Percentiles rank a stretch among this genome's conserved stretches.
These are phyloP conservation scores for Exophiala sideris DNA, from an alignment of 2,329 filamentous ascomycete genomes.

Conservation along the genomic window DNA sequence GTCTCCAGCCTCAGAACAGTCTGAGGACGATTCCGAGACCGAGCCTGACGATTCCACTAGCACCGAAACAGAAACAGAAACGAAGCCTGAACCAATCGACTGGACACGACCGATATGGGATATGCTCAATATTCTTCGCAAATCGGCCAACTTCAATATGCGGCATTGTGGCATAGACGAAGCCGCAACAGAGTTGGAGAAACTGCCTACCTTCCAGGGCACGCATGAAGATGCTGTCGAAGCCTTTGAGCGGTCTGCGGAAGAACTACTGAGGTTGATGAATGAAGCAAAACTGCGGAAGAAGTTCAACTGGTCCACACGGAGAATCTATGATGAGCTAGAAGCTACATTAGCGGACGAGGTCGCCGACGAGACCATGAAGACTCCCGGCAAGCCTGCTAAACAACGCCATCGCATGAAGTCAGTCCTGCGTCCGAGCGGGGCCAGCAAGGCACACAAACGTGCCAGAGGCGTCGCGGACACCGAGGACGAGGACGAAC, in stretches of 20 bases:
- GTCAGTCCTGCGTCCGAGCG: slow-evolving; percentile 46
- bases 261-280: slow-evolving; percentile 26
- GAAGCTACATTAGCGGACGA: slow-evolving; percentile 28
- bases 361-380: slow-evolving; percentile 27
- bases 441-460: slow-evolving; percentile 41
- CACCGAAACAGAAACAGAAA: slow-evolving; percentile 7
- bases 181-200: slow-evolving; percentile 25
- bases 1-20: slow-evolving; percentile 12
- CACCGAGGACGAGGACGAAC: slow-evolving; percentile 33
- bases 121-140: slow-evolving; percentile 28
- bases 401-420: slow-evolving; percentile 33
- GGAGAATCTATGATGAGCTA: slow-evolving; percentile 29
- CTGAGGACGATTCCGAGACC: slow-evolving; percentile 30
- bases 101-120: slow-evolving; percentile 29
- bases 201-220: slow-evolving; percentile 21
- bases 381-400: slow-evolving; percentile 22
- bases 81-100: slow-evolving; percentile 20
- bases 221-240: slow-evolving; percentile 23
- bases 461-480: slow-evolving; percentile 35
- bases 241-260: slow-evolving; percentile 27
- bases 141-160: slow-evolving; percentile 28
- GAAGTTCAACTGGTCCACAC: slow-evolving; percentile 30
- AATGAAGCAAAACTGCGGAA: slow-evolving; percentile 30
- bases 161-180: slow-evolving; percentile 27
- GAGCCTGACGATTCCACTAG: slow-evolving; percentile 11